Conservation (phyloP, 2,329 filamentous ascomycete species). For the Biscogniauxia mediterranea region DNA sequence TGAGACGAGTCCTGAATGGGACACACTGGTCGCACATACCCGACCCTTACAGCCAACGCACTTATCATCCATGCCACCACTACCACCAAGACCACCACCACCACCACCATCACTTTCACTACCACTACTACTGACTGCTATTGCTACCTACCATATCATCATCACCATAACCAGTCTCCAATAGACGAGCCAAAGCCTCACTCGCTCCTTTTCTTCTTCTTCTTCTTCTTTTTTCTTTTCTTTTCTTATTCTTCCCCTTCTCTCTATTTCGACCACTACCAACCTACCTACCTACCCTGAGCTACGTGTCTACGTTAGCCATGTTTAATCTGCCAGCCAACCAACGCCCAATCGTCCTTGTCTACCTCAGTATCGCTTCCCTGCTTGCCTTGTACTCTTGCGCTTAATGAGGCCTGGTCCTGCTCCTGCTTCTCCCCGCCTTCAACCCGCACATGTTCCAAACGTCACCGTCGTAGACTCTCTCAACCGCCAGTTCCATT, state of each 20-base stretch:
- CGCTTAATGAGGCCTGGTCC: background rate
- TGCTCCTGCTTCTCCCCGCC: conserved; percentile 16
- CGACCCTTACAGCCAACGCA: background rate
- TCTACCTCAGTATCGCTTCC: conserved; percentile 20
- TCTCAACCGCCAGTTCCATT: conserved; percentile 11
- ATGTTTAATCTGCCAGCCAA: conserved; percentile 22
- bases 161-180: background rate
- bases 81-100: background rate
- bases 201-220: conserved; percentile 5
- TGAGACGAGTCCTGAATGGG: no score
- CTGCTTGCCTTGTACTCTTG: conserved; percentile 15
- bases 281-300: background rate
- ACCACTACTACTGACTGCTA: background rate
- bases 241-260: conserved; percentile 5
- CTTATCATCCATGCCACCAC: background rate
- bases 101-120: no score
- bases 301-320: conserved; percentile 10
- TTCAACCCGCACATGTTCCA: conserved; percentile 11
- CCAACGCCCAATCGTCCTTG: conserved; percentile 19
- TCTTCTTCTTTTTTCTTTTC: conserved; percentile 10
- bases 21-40: background rate
- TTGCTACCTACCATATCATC: background rate
- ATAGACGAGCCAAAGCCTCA: conserved; percentile 20
- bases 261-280: conserved; percentile 7
- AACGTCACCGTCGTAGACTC: conserved; percentile 1